Conservation (phyloP, 2,329 filamentous ascomycete genomes). For the Fusarium graminum region DNA sequence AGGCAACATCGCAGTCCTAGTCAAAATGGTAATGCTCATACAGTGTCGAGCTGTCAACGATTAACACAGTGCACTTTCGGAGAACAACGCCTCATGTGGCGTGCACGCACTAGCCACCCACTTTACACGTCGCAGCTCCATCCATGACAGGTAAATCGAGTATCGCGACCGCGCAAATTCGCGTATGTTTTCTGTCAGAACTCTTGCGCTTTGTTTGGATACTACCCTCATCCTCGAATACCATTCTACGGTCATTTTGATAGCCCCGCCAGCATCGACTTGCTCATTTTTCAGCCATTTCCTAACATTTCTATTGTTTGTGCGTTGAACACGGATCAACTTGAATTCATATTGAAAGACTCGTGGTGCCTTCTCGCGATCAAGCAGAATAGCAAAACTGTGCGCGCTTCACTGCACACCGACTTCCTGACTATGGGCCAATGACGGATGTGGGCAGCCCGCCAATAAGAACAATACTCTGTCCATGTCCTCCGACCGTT, state of each 20-base stretch:
- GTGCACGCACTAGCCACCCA: slow-evolving; percentile 45
- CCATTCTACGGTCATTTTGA: slow-evolving; percentile 11
- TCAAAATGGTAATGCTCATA: slow-evolving; percentile 23
- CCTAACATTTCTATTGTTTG: background rate
- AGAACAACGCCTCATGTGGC: slow-evolving; percentile 19
- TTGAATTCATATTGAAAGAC: slow-evolving; percentile 2
- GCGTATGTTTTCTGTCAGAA: slow-evolving; percentile 40
- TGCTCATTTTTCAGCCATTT: slow-evolving; percentile 1
- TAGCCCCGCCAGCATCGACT: slow-evolving; percentile 9
- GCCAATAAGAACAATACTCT: slow-evolving; percentile 47
- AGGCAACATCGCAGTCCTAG: background rate
- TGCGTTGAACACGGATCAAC: background rate
- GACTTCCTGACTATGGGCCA: slow-evolving; percentile 51
- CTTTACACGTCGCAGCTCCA: slow-evolving; percentile 46
- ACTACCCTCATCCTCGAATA: slow-evolving; percentile 24
- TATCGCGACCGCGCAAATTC: slow-evolving; percentile 45
- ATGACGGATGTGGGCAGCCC: slow-evolving; percentile 50
- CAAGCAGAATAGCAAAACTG: slow-evolving; percentile 11
- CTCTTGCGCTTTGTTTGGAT: slow-evolving; percentile 40
- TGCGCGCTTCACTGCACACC: slow-evolving; percentile 23
- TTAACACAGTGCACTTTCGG: slow-evolving; percentile 15
- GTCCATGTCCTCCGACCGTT: slow-evolving; percentile 41
- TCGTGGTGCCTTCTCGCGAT: slow-evolving; percentile 16
- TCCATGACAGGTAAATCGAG: background rate
- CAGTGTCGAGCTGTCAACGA: background rate